Percentiles rank a stretch among this genome's conserved stretches.
Conservation (phyloP, 2,329 filamentous ascomycete genomes). For the Colletotrichum gigasporum region DNA sequence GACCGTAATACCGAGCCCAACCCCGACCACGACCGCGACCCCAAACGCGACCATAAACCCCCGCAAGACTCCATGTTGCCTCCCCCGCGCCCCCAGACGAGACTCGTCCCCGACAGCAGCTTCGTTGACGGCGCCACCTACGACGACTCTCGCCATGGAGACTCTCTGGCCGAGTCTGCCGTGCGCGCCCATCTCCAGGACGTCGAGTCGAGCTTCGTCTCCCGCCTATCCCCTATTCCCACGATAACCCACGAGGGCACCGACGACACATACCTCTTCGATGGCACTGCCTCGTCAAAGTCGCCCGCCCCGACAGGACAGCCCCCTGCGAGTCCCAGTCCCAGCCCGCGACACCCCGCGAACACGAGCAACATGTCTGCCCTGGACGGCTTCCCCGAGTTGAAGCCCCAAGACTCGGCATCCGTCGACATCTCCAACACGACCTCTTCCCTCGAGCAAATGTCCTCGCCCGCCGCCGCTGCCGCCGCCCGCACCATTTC, state of each 20-base stretch:
- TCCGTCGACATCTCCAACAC: slow-evolving; percentile 48
- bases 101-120: slow-evolving; percentile 46
- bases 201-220: slow-evolving; percentile 73
- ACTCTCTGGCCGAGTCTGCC: slow-evolving; percentile 62
- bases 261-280: slow-evolving; percentile 70
- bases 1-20: neutral
- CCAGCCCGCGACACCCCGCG: slow-evolving; percentile 11
- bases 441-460: slow-evolving; percentile 61
- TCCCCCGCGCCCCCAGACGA: slow-evolving; percentile 33
- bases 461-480: slow-evolving; percentile 66
- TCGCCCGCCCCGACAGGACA: slow-evolving; percentile 44
- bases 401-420: slow-evolving; percentile 35
- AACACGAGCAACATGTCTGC: slow-evolving; percentile 2
- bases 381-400: slow-evolving; percentile 17
- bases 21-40: slow-evolving; percentile 13
- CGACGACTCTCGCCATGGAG: slow-evolving; percentile 49
- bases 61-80: slow-evolving; percentile 30
- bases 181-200: slow-evolving; percentile 68
- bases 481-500: slow-evolving; percentile 64
- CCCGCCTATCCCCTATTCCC: slow-evolving; percentile 65
- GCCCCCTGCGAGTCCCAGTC: slow-evolving; percentile 28
- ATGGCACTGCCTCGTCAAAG: slow-evolving; percentile 47
- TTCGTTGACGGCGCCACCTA: slow-evolving; percentile 52
- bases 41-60: slow-evolving; percentile 37
- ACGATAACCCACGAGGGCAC: slow-evolving; percentile 55